Conservation (phyloP, 108 stramenopile species). For the Aurantiochytrium sp. region DNA sequence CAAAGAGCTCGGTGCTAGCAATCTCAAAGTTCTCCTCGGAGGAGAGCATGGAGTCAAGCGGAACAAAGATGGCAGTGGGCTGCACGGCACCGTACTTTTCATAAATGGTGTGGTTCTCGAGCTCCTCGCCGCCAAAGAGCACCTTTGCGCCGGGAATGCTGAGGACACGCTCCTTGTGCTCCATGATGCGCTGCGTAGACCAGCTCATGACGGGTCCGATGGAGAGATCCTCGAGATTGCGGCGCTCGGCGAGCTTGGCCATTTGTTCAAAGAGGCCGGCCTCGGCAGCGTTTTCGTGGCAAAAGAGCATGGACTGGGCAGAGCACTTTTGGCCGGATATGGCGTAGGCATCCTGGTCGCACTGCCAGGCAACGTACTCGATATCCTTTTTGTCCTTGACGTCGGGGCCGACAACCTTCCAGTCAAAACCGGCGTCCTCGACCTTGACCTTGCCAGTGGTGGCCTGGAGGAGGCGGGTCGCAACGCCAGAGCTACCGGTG, state of each 20-base stretch:
- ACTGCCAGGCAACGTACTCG: constrained; percentile 92
- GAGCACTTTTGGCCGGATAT: constrained; percentile 93
- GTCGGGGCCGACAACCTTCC: constrained; percentile 92
- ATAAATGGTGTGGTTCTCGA: constrained; percentile 74
- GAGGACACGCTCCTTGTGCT: constrained; percentile 65
- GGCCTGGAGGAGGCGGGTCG: constrained; percentile 62
- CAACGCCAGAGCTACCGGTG: constrained; percentile 82
- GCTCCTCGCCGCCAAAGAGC: constrained; percentile 76
- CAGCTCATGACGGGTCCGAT: constrained; percentile 86
- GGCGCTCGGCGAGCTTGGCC: constrained; percentile 58
- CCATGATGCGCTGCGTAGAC: constrained; percentile 70
- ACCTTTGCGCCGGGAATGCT: constrained; percentile 72
- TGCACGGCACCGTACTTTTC: constrained; percentile 83
- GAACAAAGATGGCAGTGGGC: constrained; percentile 92
- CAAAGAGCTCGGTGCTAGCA: constrained; percentile 84
- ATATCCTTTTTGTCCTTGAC: constrained; percentile 53
- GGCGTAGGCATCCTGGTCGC: constrained; percentile 97
- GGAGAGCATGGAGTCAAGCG: constrained; percentile 77
- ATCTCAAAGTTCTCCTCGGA: constrained; percentile 60
- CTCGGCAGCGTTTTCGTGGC: constrained; percentile 80
- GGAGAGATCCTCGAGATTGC: constrained; percentile 74
- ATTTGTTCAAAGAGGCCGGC: constrained; percentile 74
- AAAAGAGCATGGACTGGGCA: constrained; percentile 87
- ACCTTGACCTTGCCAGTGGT: constrained; percentile 84
- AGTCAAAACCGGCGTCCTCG: constrained; percentile 97